Conservation (phyloP, 2,329 filamentous ascomycete species). For the Fusarium haematococcum region DNA sequence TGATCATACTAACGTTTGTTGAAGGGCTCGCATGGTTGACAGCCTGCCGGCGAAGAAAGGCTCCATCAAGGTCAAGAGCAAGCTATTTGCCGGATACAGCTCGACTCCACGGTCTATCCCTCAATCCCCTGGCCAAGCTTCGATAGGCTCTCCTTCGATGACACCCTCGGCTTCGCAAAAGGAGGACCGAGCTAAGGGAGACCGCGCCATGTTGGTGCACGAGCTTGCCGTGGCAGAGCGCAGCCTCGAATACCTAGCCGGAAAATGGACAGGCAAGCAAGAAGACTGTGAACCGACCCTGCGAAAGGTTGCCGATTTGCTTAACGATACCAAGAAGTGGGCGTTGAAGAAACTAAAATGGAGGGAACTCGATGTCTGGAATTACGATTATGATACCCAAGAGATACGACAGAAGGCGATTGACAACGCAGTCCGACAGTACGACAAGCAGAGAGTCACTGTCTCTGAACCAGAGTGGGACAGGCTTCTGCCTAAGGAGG, state of each 20-base stretch:
- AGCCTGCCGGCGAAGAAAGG: conserved; percentile 50
- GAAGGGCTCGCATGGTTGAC: conserved; percentile 51
- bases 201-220: conserved; percentile 67
- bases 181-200: conserved; percentile 65
- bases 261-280: conserved; percentile 63
- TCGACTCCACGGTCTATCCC: conserved; percentile 58
- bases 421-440: conserved; percentile 70
- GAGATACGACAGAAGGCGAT: conserved; percentile 70
- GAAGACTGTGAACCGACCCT: conserved; percentile 67
- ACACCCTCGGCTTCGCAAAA: conserved; percentile 63
- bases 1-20: conserved; percentile 43
- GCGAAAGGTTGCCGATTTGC: conserved; percentile 69
- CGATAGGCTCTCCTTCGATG: conserved; percentile 64
- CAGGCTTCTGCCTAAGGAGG: conserved; percentile 66
- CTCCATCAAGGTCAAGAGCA: conserved; percentile 55
- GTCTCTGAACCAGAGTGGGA: conserved; percentile 71
- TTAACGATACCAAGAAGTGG: conserved; percentile 63
- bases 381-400: conserved; percentile 66
- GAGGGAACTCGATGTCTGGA: conserved; percentile 74
- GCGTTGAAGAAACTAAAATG: conserved; percentile 67
- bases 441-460: conserved; percentile 69
- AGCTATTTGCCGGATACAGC: conserved; percentile 55
- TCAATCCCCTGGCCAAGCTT: conserved; percentile 67
- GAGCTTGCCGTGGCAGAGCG: conserved; percentile 68
- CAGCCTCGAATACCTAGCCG: conserved; percentile 60